These are phyloP conservation scores for Cercospora sp. DNA, from an alignment of 2,329 filamentous ascomycete genomes.

Conservation along the genomic window DNA sequence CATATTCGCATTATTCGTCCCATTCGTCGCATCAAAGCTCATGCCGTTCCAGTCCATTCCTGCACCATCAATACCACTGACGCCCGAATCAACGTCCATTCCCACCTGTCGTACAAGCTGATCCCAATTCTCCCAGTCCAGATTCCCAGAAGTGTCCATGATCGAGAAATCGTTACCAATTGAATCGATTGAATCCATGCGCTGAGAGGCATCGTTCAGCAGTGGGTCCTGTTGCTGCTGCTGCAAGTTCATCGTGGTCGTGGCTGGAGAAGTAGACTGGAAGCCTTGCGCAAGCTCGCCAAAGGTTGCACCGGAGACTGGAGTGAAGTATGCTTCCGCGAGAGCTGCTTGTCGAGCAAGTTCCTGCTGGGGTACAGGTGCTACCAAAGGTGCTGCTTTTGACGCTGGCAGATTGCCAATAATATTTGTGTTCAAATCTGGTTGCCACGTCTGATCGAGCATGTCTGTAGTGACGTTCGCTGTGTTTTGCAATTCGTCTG, in stretches of 20 bases:
- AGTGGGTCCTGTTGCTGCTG: neutral
- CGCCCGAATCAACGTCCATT: constrained; percentile 42
- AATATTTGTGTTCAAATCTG: constrained; percentile 8
- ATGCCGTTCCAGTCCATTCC: constrained; percentile 20
- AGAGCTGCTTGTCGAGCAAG: constrained; percentile 8
- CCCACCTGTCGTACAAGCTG: constrained; percentile 51
- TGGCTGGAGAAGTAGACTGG: neutral
- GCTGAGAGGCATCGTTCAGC: constrained; percentile 11
- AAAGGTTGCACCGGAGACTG: constrained; percentile 21
- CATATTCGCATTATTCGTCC: constrained; percentile 27
- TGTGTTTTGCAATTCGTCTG: constrained; percentile 26
- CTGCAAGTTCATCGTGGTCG: neutral
- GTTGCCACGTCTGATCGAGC: constrained; percentile 14
- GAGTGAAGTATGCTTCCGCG: constrained; percentile 20
- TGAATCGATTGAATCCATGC: constrained; percentile 33
- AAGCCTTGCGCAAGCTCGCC: constrained; percentile 16
- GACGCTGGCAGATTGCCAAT: neutral
- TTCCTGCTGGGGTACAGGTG: constrained; percentile 8
- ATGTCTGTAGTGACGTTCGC: constrained; percentile 13
- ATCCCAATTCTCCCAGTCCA: constrained; percentile 54
- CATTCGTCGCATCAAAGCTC: constrained; percentile 19
- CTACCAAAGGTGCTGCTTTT: constrained; percentile 9
- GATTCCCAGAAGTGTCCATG: constrained; percentile 43
- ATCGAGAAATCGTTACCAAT: constrained; percentile 28
- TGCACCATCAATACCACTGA: constrained; percentile 5